Evolutionary conservation across 1,284 basidiomycete species (phyloP), one percentile per base, ranked within the genome.

Genomic region (Boletus smithii): DNA sequence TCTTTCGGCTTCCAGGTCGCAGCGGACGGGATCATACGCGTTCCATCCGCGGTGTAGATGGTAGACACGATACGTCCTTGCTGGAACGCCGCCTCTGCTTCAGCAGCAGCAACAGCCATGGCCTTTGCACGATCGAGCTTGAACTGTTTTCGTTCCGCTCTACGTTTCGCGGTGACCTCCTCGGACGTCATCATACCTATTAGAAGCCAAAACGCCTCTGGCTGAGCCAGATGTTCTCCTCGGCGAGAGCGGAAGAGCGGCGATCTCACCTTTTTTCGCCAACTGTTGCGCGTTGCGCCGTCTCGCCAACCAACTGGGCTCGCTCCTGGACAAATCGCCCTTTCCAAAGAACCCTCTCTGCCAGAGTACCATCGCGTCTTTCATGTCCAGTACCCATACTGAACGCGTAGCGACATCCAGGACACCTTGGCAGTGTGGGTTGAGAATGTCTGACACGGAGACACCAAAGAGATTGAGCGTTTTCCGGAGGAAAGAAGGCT

Each of bases 281-380:
- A 69, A 73, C 56, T 71, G 76, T 53, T 68, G 67, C n/a, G 81
- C 73, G 61, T 88, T 90, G 32, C 86, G 71, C 56, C 88, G 83
- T 50, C 90, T 75, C 27, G 79, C 79, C 53, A 85, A 72, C 97
- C 95, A 99, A 40, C 84, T 93, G 1, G 95, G 95, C 67, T 99
- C 97, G 66, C 91, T 95, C 45, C 97, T 72, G 30, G 90, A 94
- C 40, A 99, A 72, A 60, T 88, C 88, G 1, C 97, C 97, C 67
- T 99, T 99, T 17, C 97, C 95, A 66, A 98, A 99, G 73, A 98
- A 98, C 0, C 97, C 95, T 49, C 88, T 74, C 36, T 81, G 75
- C 90, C 97, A 99, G 22, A 99, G 75, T 1, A 85, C 69, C 55
- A 74, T 73, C 30, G 81, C 80, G 61, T 91, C 80, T 18, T 68